These are phyloP conservation scores for Arthrobotrys megalospora DNA, from an alignment of 2,329 filamentous ascomycete genomes.

Conservation along the genomic window DNA sequence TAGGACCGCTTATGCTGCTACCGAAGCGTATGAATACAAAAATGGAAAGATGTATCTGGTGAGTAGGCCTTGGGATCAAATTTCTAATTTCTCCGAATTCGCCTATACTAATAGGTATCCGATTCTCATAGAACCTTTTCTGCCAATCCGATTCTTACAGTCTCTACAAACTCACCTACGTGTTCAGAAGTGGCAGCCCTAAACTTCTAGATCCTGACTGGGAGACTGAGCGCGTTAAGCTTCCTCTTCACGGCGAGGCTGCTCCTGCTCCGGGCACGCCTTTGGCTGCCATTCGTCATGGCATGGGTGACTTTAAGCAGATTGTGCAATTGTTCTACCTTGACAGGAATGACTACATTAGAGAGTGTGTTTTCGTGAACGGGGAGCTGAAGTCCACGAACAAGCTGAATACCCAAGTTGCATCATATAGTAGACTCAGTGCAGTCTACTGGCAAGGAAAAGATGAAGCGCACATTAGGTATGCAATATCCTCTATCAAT, in stretches of 20 bases:
- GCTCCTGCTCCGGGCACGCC: constrained; percentile 33
- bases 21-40: constrained; percentile 35
- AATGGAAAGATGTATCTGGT: constrained; percentile 46
- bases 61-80: background rate
- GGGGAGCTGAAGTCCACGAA: constrained; percentile 6
- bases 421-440: constrained; percentile 21
- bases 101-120: background rate
- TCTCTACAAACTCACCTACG: constrained; percentile 22
- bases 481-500: background rate
- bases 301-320: constrained; percentile 3
- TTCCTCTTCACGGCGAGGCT: constrained; percentile 5
- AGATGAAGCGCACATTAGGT: constrained; percentile 36
- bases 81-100: background rate
- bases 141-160: constrained; percentile 26
- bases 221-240: constrained; percentile 14
- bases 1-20: constrained; percentile 16
- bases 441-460: constrained; percentile 24
- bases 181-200: constrained; percentile 22
- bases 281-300: constrained; percentile 5
- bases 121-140: constrained; percentile 30
- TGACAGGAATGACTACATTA: constrained; percentile 23
- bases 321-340: constrained; percentile 40
- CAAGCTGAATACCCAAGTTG: constrained; percentile 13
- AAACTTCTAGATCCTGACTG: background rate
- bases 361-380: constrained; percentile 36